Evolutionary conservation across 2,329 filamentous ascomycete genomes (phyloP), one percentile per base, ranked within the genome.

Genomic region (Didymella pomorum): DNA sequence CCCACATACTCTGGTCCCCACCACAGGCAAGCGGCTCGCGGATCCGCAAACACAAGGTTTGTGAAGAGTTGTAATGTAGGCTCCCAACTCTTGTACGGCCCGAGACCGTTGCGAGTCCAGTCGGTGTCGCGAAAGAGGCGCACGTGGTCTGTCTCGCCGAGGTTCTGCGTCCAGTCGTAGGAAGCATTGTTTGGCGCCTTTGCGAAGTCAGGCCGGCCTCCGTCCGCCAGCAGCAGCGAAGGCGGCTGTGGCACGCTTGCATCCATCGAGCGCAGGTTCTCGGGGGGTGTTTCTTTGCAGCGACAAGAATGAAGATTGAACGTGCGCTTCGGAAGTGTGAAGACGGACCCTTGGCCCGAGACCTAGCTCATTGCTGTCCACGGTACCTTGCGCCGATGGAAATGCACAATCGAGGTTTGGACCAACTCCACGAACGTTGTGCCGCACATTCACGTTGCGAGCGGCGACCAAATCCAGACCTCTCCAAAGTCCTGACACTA

Each of bases 1-100:
- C 67, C 68, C 23, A 69, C 56, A 37, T 61, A 53, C n/a, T 66
- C 26, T n/a, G 65, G 62, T 33, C 67, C 68, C 69, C 69, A 72
- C 63, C 65, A 72, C 21, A 72, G 37, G 55, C 62, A 65, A 0
- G 68, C 68, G 14, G 69, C 64, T 26, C 68, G 61, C n/a, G 65
- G 61, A 56, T 72, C 69, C 8, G 67, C 66, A 45, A 71, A 60
- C 9, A 70, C 48, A 53, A 72, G 61, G 52, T 67, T 62, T n/a
- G 63, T 61, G 29, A 65, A 70, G 29, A 69, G 39, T 11, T 58
- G 65, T 52, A 71, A 49, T 10, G 61, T 65, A 4, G 48, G 23
- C 16, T 58, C 48, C 69, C 68, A 72, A 16, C 56, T 20, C 11
- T 51, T 18, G 12, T 64, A 47, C 11, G 66, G 66, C 6, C 68